Evolutionary conservation across 2,329 filamentous ascomycete genomes (phyloP).

Genomic region (Sphaerostilbella broomeana): DNA sequence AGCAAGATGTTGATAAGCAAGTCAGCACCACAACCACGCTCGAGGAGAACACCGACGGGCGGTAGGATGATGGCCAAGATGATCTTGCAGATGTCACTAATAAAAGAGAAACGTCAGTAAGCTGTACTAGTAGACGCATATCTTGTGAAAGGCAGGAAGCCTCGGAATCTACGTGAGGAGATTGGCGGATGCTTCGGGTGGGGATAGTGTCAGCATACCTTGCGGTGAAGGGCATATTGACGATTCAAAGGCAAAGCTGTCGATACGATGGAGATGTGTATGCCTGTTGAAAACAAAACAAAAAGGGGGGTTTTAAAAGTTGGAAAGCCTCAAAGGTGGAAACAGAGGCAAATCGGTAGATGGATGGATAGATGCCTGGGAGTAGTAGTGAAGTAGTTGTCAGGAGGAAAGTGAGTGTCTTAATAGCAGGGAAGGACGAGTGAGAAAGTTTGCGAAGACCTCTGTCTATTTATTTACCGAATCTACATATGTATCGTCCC

Average conservation of each 20-base stretch:
- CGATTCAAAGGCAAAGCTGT: constrained; percentile 12
- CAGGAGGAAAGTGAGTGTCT: neutral
- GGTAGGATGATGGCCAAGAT: constrained; percentile 86
- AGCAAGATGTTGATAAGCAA: constrained; percentile 89
- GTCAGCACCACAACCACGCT: constrained; percentile 81
- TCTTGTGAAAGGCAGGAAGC: neutral
- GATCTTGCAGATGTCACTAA: constrained; percentile 57
- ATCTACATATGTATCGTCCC: too few relatives aligned
- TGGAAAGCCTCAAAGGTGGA: too few relatives aligned
- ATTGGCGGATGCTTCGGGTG: constrained; percentile 12
- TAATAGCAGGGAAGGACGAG: neutral
- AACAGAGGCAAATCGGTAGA: neutral
- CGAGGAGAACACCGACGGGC: constrained; percentile 87
- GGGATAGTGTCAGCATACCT: constrained; percentile 36
- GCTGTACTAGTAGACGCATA: neutral
- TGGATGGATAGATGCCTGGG: neutral
- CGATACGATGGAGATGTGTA: constrained; percentile 1
- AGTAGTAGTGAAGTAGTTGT: neutral
- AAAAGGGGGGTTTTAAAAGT: neutral
- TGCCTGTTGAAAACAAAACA: neutral
- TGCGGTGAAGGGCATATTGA: constrained; percentile 53
- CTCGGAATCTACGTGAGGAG: constrained; percentile 1
- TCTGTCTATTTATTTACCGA: constrained; percentile 11
- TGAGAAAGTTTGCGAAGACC: constrained; percentile 9
- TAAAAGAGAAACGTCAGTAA: constrained; percentile 7